Percentiles rank a stretch among this genome's conserved stretches.
Evolutionary conservation across 2,329 filamentous ascomycete genomes (phyloP).

Genomic region (Pestalotiopsis sp.): DNA sequence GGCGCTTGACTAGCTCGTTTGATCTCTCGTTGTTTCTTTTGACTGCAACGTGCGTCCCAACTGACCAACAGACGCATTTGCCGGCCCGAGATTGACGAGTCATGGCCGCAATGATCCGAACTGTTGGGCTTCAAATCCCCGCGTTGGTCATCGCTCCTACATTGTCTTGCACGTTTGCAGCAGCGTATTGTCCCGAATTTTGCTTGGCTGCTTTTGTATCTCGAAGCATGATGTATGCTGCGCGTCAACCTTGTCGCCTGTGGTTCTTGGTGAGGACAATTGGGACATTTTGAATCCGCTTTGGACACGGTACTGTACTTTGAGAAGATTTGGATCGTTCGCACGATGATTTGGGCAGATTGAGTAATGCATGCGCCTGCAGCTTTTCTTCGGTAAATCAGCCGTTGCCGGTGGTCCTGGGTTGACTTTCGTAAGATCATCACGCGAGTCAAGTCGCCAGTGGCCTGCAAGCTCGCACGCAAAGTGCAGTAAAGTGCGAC

Average conservation of each 20-base stretch:
- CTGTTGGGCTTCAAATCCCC: background rate
- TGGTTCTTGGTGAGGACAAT: background rate
- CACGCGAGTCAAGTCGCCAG: background rate
- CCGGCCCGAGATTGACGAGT: slow-evolving; percentile 4
- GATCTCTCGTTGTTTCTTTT: background rate
- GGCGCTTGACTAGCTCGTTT: background rate
- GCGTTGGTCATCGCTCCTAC: too few relatives aligned
- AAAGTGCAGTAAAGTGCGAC: background rate
- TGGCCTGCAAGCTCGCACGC: background rate
- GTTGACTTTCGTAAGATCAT: background rate
- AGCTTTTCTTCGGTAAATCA: background rate
- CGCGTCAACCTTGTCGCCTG: background rate
- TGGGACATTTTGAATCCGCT: background rate
- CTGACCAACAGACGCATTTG: background rate
- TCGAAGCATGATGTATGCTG: background rate
- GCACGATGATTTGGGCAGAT: background rate
- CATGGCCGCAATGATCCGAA: background rate
- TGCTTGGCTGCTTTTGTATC: background rate
- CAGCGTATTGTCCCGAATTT: background rate
- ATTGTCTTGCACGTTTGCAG: background rate
- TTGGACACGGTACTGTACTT: background rate
- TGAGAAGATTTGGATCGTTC: background rate
- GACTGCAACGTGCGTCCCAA: background rate
- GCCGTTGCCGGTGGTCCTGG: background rate
- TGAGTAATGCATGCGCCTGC: background rate